Evolutionary conservation across 2,329 filamentous ascomycete species (phyloP).

Genomic region (Delphinella strobiligena): DNA sequence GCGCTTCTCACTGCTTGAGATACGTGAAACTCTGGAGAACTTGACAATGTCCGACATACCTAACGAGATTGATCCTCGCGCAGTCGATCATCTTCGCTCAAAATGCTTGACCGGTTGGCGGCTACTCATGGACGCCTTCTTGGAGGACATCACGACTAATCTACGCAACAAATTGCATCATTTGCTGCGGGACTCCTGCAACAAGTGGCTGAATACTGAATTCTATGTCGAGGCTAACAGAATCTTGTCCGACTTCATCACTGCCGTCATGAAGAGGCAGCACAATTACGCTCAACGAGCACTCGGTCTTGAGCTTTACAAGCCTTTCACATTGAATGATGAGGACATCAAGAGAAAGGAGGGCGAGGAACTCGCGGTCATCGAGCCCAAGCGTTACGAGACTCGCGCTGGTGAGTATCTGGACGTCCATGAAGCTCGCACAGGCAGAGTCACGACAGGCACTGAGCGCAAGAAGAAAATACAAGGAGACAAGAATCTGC

Average conservation of each 20-base stretch:
- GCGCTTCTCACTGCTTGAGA: slow-evolving; percentile 3
- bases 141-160: slow-evolving; percentile 15
- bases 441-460: slow-evolving; percentile 10
- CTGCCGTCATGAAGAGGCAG: slow-evolving; percentile 17
- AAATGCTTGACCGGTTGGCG: slow-evolving; percentile 20
- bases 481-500: slow-evolving; percentile 16
- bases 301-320: slow-evolving; percentile 21
- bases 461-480: slow-evolving; percentile 21
- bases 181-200: slow-evolving; percentile 16
- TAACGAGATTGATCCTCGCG: slow-evolving; percentile 23
- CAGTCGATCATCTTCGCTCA: slow-evolving; percentile 21
- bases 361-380: slow-evolving; percentile 10
- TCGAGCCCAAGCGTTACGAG: slow-evolving; percentile 17
- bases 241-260: slow-evolving; percentile 19
- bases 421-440: slow-evolving; percentile 12
- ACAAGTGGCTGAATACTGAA: slow-evolving; percentile 17
- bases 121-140: slow-evolving; percentile 16
- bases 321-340: slow-evolving; percentile 23
- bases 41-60: slow-evolving; percentile 19
- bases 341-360: slow-evolving; percentile 15
- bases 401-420: slow-evolving; percentile 18
- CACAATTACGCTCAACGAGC: slow-evolving; percentile 14
- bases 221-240: slow-evolving; percentile 17
- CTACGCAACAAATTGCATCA: slow-evolving; percentile 15
- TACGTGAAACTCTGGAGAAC: slow-evolving; percentile 2